Conservation (phyloP, 495 filamentous ascomycete species). For the Delitschia confertaspora region DNA sequence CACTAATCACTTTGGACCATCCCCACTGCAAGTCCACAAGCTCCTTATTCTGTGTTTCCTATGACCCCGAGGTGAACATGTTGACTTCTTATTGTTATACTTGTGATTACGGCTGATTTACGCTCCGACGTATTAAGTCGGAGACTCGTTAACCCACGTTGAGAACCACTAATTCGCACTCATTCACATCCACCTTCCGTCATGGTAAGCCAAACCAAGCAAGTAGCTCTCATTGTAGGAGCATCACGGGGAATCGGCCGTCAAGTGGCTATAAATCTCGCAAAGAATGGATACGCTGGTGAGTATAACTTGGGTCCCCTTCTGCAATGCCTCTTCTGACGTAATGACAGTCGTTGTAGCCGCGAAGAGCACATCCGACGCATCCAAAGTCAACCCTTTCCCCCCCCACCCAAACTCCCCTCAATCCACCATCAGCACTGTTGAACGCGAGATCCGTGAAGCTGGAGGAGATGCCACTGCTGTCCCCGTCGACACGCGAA, state of each 20-base stretch:
- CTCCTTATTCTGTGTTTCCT: neutral
- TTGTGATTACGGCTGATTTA: too few relatives aligned
- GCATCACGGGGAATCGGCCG: constrained; percentile 72
- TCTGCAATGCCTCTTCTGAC: constrained; percentile 2
- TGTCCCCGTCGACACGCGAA: constrained; percentile 61
- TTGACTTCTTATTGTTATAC: too few relatives aligned
- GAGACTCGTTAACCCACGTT: too few relatives aligned
- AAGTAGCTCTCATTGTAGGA: constrained; percentile 62
- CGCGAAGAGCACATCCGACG: constrained; percentile 68
- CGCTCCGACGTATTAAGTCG: too few relatives aligned
- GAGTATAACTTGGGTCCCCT: constrained; percentile 11
- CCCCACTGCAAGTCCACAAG: neutral
- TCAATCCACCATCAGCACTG: constrained; percentile 73
- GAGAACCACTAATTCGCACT: too few relatives aligned
- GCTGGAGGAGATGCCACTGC: constrained; percentile 56
- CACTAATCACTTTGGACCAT: constrained; percentile 13
- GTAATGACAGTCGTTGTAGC: constrained; percentile 58
- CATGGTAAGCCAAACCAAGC: constrained; percentile 13
- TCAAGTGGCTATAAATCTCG: constrained; percentile 68
- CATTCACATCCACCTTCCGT: constrained; percentile 1
- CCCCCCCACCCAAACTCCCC: constrained; percentile 76
- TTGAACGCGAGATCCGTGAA: constrained; percentile 66
- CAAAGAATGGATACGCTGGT: constrained; percentile 63
- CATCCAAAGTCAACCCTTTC: constrained; percentile 49
- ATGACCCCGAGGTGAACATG: too few relatives aligned